A percentile compares a stretch with the other conserved stretches of the same genome.
Conservation (phyloP, 148 eudicot genomes). For the Cornus kousa region DNA sequence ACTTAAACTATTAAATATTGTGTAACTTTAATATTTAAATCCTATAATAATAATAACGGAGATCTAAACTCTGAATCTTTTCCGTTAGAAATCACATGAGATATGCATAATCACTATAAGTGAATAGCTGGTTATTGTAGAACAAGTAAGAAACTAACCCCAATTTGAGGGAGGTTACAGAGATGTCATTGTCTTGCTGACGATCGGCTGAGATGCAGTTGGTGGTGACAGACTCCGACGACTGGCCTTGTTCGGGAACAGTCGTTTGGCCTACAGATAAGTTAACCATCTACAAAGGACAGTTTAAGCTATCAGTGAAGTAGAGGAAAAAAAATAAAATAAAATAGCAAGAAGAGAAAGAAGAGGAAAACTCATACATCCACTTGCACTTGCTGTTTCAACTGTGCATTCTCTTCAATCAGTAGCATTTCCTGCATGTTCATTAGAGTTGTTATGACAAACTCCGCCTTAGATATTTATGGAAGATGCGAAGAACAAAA, state of each 20-base stretch:
- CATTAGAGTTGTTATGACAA: not conserved
- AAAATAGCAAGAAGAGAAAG: not conserved
- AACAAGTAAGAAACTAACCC: slow-evolving; percentile 9
- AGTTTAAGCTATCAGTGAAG: not conserved
- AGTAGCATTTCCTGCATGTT: slow-evolving; percentile 22
- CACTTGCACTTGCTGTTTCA: slow-evolving; percentile 23
- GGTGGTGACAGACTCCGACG: slow-evolving; percentile 10
- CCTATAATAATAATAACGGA: no score
- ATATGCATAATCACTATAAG: no score
- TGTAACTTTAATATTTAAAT: no score
- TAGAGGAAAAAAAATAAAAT: not conserved
- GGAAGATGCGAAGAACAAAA: no score
- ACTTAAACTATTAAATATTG: no score
- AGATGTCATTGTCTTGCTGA: slow-evolving; percentile 10
- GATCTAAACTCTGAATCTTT: not conserved
- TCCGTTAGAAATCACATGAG: no score
- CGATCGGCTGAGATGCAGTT: not conserved
- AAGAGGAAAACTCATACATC: not conserved
- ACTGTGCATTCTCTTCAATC: slow-evolving; percentile 22
- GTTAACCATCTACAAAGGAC: not conserved
- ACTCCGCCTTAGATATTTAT: no score
- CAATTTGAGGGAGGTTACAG: slow-evolving; percentile 25
- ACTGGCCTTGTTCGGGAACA: slow-evolving; percentile 16
- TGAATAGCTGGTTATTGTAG: not conserved
- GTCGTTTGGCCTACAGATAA: not conserved